Evolutionary conservation across 331 rosid genomes (phyloP).

Genomic region (Pyracantha coccinea): DNA sequence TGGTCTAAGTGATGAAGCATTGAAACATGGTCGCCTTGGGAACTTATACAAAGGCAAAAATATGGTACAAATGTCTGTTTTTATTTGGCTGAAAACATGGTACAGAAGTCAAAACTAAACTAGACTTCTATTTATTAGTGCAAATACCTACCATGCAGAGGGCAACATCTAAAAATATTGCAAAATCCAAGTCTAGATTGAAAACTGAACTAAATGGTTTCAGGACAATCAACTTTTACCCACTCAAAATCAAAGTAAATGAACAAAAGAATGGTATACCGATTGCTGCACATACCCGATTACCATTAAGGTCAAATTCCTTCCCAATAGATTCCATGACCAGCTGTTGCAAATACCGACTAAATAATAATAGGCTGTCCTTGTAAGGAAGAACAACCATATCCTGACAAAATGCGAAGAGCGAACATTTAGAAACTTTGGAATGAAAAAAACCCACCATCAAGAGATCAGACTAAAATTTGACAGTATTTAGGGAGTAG

Average conservation of each 20-base stretch:
- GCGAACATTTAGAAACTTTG: neutral
- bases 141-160: neutral
- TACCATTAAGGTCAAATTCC: constrained; percentile 96
- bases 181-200: neutral
- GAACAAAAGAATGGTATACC: neutral
- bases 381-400: constrained; percentile 99
- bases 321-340: constrained; percentile 99
- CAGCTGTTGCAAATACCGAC: constrained; percentile 94
- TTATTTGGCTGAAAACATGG: neutral
- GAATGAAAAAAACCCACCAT: constrained; percentile 8
- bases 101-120: neutral
- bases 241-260: neutral
- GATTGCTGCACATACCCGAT: constrained; percentile 56
- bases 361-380: constrained; percentile 81
- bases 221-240: neutral
- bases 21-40: too few relatives aligned
- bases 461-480: constrained; percentile 8
- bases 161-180: neutral
- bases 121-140: neutral
- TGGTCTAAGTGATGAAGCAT: neutral
- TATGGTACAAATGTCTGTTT: neutral
- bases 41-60: neutral
- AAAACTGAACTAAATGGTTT: neutral
- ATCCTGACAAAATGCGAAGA: constrained; percentile 45
- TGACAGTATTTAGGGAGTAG: neutral